Evolutionary conservation across 2,329 filamentous ascomycete species (phyloP).

Genomic region (Colletotrichum brevisporum): DNA sequence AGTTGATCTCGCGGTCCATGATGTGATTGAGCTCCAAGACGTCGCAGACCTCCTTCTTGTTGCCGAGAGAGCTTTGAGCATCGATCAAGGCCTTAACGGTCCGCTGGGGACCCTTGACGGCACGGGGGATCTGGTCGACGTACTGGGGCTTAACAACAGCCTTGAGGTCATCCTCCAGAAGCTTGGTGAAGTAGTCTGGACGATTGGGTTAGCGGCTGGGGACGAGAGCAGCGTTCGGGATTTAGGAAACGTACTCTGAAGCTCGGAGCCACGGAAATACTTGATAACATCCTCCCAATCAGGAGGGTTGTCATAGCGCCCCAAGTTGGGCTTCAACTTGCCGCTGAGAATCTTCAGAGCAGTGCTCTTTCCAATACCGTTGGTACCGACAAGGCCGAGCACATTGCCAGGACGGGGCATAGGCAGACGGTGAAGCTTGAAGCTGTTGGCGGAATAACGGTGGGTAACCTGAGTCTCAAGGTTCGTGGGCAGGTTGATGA

Average conservation of each 20-base stretch:
- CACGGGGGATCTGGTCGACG: slow-evolving; percentile 97
- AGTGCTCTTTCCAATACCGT: slow-evolving; percentile 99
- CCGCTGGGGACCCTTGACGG: slow-evolving; percentile 86
- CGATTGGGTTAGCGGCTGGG: slow-evolving; percentile 31
- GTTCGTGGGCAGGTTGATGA: slow-evolving; percentile 99
- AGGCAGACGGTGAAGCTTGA: slow-evolving; percentile 97
- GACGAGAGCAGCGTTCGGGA: not conserved
- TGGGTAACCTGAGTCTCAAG: slow-evolving; percentile 98
- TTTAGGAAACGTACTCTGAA: slow-evolving; percentile 80
- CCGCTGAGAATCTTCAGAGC: slow-evolving; percentile 98
- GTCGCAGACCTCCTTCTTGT: slow-evolving; percentile 86
- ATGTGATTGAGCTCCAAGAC: slow-evolving; percentile 90
- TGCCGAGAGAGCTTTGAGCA: slow-evolving; percentile 81
- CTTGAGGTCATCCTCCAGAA: slow-evolving; percentile 96
- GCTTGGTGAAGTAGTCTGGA: slow-evolving; percentile 95
- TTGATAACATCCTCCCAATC: slow-evolving; percentile 99
- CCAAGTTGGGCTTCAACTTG: slow-evolving; percentile 98
- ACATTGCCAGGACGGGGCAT: slow-evolving; percentile 97
- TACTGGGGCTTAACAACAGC: slow-evolving; percentile 99
- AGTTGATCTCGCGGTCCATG: slow-evolving; percentile 89
- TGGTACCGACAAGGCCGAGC: slow-evolving; percentile 95
- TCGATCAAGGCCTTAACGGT: slow-evolving; percentile 85
- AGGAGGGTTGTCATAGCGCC: slow-evolving; percentile 93
- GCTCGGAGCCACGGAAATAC: slow-evolving; percentile 96
- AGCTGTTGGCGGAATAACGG: slow-evolving; percentile 99